Percentiles rank a stretch among this genome's conserved stretches.
phyloP scores from a whole-genome alignment of 2,329 filamentous ascomycete species.

The Pyricularia sp. region DNA sequence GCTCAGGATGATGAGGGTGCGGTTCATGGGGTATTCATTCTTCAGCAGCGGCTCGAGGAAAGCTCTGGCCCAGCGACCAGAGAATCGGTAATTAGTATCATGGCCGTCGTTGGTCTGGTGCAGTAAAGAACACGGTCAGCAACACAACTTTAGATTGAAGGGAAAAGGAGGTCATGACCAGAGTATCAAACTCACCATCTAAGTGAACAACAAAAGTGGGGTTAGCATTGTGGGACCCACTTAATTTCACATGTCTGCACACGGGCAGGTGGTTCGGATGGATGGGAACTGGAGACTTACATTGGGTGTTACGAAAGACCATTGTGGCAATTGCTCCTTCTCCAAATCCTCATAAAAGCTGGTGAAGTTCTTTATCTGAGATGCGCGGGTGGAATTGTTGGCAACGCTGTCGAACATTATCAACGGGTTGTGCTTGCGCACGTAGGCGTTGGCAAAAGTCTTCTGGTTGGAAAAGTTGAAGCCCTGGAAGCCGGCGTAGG shows the following conservation, averaged over 20 bases:
- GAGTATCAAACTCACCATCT: too few relatives aligned
- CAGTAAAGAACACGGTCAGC: too few relatives aligned
- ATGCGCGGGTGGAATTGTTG: conserved; percentile 31
- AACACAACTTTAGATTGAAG: conserved; percentile 11
- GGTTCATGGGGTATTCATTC: conserved; percentile 35
- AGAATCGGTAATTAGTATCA: conserved; percentile 36
- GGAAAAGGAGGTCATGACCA: too few relatives aligned
- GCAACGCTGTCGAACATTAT: conserved; percentile 28
- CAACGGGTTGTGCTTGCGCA: conserved; percentile 26
- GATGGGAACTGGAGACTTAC: background rate
- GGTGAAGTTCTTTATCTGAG: conserved; percentile 48
- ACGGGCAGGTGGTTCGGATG: too few relatives aligned
- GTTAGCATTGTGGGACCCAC: too few relatives aligned
- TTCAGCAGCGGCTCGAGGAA: conserved; percentile 41
- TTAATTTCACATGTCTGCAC: conserved; percentile 24
- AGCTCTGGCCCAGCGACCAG: conserved; percentile 35
- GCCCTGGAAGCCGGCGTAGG: conserved; percentile 31
- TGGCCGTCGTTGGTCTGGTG: conserved; percentile 46
- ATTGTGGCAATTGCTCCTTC: conserved; percentile 47
- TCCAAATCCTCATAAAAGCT: conserved; percentile 46
- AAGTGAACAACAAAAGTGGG: too few relatives aligned
- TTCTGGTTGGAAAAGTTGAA: conserved; percentile 7
- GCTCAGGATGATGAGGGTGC: conserved; percentile 42
- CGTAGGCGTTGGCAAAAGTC: conserved; percentile 17
- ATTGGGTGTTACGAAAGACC: conserved; percentile 45